Conservation (phyloP, 169 alveolate genomes). For the Miamiensis avidus region DNA sequence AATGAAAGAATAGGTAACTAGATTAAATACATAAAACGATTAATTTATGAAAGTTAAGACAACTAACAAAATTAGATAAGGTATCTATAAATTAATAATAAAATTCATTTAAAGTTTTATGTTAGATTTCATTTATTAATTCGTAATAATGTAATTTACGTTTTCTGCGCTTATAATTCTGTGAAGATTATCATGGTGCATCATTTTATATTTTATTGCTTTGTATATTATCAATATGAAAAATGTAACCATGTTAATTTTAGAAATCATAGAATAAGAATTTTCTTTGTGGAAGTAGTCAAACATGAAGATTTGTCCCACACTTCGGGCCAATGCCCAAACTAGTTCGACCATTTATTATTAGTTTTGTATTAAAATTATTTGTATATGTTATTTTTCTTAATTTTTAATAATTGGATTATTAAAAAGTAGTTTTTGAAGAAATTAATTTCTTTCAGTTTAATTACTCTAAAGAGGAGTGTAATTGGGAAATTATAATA, state of each 20-base stretch:
- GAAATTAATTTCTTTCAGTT: too few relatives aligned
- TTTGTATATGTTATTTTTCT: too few relatives aligned
- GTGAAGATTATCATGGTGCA: background rate
- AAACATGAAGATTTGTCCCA: background rate
- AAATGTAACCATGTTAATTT: background rate
- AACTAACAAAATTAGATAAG: background rate
- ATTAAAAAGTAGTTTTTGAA: too few relatives aligned
- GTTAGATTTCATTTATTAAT: too few relatives aligned
- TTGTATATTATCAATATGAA: too few relatives aligned
- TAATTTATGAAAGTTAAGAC: conserved; percentile 10
- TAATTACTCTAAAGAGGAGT: too few relatives aligned
- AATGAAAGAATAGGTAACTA: conserved; percentile 11
- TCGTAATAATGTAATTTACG: too few relatives aligned
- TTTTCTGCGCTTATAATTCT: background rate
- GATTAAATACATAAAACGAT: conserved; percentile 17
- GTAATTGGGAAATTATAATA: too few relatives aligned
- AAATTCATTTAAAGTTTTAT: too few relatives aligned
- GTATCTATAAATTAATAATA: background rate
- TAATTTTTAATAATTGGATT: too few relatives aligned
- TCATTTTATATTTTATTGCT: background rate
- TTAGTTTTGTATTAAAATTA: too few relatives aligned
- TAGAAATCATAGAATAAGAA: background rate
- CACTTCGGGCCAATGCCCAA: background rate
- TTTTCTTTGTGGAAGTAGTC: background rate
- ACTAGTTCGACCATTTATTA: background rate